Evolutionary conservation across 805 yeast genomes (phyloP), one percentile per base, ranked within the genome.

Genomic region (Cephaloascus albidus): DNA sequence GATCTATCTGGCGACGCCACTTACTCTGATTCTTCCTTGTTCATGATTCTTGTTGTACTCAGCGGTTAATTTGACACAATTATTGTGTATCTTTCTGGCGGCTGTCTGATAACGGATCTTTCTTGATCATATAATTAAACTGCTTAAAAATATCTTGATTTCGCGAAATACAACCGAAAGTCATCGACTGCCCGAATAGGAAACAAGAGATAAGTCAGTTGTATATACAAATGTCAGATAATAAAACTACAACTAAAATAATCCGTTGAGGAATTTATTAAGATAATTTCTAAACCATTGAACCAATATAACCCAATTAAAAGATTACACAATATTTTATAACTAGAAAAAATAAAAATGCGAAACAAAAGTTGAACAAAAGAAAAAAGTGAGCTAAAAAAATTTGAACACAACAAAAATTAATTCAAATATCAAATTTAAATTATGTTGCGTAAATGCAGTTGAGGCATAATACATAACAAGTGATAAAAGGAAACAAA

Each of bases 241-340:
- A 10, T 26, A 14, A 10, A 26, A 26, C 14, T 10, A 14, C 30
- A 26, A 26, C 30, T 10, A 26, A 14, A n/a, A 6, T 15, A 31
- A 31, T 31, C 33, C 33, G 33, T 31, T 31, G 33, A 31, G 33
- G 33, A 31, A 31, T 31, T 31, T 31, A n/a, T 31, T 31, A 31
- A 31, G 6, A 31, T 31, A 10, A 31, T 10, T 31, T 31, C 6
- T n/a, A 31, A 31, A 31, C 33, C 33, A 10, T 31, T 31, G 6
- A 31, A 31, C 33, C 18, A 31, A 14, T 16, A 31, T 31, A 31
- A 31, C 33, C 33, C 33, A 31, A n/a, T 31, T 10, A n/a, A 8
- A 31, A 23, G 28, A 23, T 23, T 23, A 23, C 28, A 23, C 28
- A 6, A 23, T 23, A 8, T 23, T 8, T 23, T 8, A 8, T 8